These are phyloP conservation scores for Oemleria cerasiformis DNA, from an alignment of 306 rosid genomes.

Conservation along the genomic window DNA sequence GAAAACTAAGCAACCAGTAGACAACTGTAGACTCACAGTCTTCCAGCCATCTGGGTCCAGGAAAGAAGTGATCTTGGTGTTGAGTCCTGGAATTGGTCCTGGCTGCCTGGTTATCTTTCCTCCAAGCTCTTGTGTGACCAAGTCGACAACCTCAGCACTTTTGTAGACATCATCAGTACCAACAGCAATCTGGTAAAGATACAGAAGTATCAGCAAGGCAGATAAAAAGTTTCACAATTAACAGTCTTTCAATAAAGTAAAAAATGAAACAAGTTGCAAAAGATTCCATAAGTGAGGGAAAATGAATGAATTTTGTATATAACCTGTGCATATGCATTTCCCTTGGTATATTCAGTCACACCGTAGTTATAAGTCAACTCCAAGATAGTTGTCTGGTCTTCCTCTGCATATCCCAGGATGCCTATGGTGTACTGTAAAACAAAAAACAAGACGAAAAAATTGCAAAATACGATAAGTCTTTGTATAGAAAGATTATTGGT, in stretches of 20 bases:
- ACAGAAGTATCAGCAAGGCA: slow-evolving; percentile 13
- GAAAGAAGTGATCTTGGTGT: slow-evolving; percentile 84
- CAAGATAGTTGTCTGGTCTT: slow-evolving; percentile 73
- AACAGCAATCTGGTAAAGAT: slow-evolving; percentile 63
- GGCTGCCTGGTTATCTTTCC: slow-evolving; percentile 91
- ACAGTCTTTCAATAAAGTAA: too few species aligned
- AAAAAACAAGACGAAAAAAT: slow-evolving; percentile 11
- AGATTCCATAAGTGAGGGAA: background rate
- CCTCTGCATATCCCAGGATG: slow-evolving; percentile 86
- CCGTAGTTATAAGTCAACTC: slow-evolving; percentile 96
- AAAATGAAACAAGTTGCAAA: slow-evolving; percentile 10
- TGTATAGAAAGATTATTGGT: background rate
- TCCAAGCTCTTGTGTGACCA: slow-evolving; percentile 79
- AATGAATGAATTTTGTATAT: background rate
- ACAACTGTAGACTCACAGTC: slow-evolving; percentile 57
- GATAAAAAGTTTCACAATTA: background rate
- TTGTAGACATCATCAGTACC: slow-evolving; percentile 93
- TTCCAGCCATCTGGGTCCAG: slow-evolving; percentile 99
- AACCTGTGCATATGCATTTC: slow-evolving; percentile 96
- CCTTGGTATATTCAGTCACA: slow-evolving; percentile 85
- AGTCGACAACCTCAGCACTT: slow-evolving; percentile 77
- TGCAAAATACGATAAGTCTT: slow-evolving; percentile 7
- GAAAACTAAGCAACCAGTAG: background rate
- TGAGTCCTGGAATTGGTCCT: slow-evolving; percentile 83
- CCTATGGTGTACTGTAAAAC: slow-evolving; percentile 67